Base-by-base conservation (phyloP, 2,329 filamentous ascomycete genomes). In the Fusarium coffeatum region DNA sequence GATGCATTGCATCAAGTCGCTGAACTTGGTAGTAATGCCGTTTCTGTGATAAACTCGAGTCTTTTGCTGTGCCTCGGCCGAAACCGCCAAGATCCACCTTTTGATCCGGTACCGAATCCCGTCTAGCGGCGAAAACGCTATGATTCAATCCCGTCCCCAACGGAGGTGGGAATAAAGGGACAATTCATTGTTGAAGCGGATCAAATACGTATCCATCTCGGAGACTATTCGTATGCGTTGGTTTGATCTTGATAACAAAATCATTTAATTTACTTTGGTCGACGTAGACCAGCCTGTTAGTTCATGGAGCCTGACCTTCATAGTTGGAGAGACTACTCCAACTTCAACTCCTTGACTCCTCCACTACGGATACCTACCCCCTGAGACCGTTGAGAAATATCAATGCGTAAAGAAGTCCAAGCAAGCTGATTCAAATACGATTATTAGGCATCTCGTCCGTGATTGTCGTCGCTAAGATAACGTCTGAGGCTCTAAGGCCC, bases 1-100 rank as follows among this genome's bases (percentile, higher is more conserved):
- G n/a, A 27, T 10, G 49, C 23, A 53, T 53, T 53, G 49, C 32
- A 53, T 53, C 8, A 27, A 42, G 13, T n/a, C 16, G 20, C 49
- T 53, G 18, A 41, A 42, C 34, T 53, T 42, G 32, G 49, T 27
- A 53, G 27, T n/a, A n/a, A 27, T 53, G 49, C 49, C 49, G 49
- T 40, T 53, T 42, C 49, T 16, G 25, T 20, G 45, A 47, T 47
- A 47, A 47, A 47, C 43, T 27, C 8, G 32, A 16, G 32, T 51
- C 32, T 15, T 15, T 30, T 51, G 10, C 49, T 42, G 27, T 42
- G 49, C 49, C 49, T 53, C 49, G 49, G 49, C 49, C 49, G 49
- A 53, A 41, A n/a, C 18, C 32, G 13, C 9, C 18, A 13, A n/a
- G 49, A 28, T 25, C 49, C 49, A 53, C 49, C 2, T 3, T 13